Conservation (phyloP, 768 basidiomycete species). For the Nevesoporus exiguus region DNA sequence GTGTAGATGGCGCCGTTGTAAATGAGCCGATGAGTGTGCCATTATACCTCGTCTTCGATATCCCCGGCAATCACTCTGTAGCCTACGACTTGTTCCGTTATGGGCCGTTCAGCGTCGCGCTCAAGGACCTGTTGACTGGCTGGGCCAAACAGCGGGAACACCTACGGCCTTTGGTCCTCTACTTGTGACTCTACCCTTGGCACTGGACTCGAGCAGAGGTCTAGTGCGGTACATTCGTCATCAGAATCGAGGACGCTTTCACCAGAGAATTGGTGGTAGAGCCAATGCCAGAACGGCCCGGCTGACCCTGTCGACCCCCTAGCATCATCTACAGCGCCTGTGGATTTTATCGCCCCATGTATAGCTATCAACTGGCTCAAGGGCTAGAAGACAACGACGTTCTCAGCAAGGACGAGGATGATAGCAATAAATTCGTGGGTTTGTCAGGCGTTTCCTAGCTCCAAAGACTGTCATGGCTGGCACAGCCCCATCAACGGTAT, state of each 20-base stretch:
- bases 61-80: conserved; percentile 21
- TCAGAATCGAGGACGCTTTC: no score
- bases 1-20: conserved; percentile 1
- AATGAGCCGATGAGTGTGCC: conserved; percentile 20
- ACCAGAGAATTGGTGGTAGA: no score
- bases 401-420: conserved; percentile 31
- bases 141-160: no score
- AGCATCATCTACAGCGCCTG: conserved; percentile 37
- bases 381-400: conserved; percentile 48
- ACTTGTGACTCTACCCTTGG: conserved; percentile 4
- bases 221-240: no score
- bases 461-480: neutral
- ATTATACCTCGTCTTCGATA: conserved; percentile 13
- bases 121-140: neutral
- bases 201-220: no score
- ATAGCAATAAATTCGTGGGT: conserved; percentile 38
- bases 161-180: neutral
- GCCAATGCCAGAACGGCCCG: no score
- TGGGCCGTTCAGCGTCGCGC: conserved; percentile 1
- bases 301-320: no score
- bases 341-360: conserved; percentile 46
- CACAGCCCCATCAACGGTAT: conserved; percentile 21
- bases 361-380: conserved; percentile 48
- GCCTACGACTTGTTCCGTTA: conserved; percentile 16
- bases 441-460: neutral